Evolutionary conservation across 2,329 filamentous ascomycete genomes (phyloP), one percentile per base, ranked within the genome.

Genomic region (Capronia coronata): DNA sequence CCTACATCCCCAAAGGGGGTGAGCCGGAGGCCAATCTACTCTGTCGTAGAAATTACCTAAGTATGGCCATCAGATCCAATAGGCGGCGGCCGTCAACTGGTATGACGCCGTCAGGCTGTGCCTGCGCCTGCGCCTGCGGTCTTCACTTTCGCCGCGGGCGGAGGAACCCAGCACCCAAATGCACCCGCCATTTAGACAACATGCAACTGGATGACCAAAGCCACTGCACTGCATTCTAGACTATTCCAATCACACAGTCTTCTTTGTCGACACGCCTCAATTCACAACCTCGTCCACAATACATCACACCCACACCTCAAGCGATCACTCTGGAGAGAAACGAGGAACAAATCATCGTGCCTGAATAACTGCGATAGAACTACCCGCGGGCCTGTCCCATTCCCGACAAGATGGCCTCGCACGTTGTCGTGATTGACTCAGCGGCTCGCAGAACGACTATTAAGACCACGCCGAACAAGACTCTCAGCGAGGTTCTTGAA

Each of bases 361-460:
- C 45, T 23, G 19, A 38, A 18, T 47, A 32, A 30, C n/a, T n/a
- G 44, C 23, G 23, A 14, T 38, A 14, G 30, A 23, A 8, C 21
- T 21, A 30, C 38, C 32, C 25, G 25, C 10, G 10, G 25, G 27
- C 27, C 22, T 23, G 10, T 14, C 38, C n/a, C n/a, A n/a, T n/a
- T n/a, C n/a, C 21, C 13, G 38, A n/a, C 38, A 41, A 55, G 58
- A 95, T 95, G 87, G 81, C 88, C 58, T 85, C 89, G 46, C 86
- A 93, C 66, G 88, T 97, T 51, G 84, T 90, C 60, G 87, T 97
- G 46, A 83, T 95, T 58, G 84, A 91, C 66, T 81, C 84, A 32
- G 82, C 87, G 60, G 78, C 90, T 60, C 83, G 86, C 59, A 80
- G 88, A 61, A 79, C 83, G 43, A 86, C 80, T 35, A 76, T 98